Evolutionary conservation across 192 early-diverging fungal genomes (phyloP).

Genomic region (Backusella tarrabulga): DNA sequence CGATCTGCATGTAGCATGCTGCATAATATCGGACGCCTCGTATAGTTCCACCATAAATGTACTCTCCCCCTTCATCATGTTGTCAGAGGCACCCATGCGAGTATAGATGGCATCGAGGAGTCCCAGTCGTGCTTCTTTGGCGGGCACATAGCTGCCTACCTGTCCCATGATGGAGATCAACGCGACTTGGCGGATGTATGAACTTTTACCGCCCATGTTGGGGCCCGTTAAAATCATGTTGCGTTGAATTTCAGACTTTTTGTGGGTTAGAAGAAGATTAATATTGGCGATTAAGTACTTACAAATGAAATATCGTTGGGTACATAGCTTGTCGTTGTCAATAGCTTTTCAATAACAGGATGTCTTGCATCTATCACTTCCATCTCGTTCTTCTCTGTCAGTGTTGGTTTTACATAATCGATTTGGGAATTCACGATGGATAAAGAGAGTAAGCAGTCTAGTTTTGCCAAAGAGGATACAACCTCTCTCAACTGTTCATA

Average conservation of each 20-base stretch:
- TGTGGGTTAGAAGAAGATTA: too few species aligned
- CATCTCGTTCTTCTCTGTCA: slow-evolving; percentile 44
- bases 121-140: slow-evolving; percentile 57
- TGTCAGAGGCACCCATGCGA: slow-evolving; percentile 73
- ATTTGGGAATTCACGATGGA: slow-evolving; percentile 51
- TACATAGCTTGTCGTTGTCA: slow-evolving; percentile 51
- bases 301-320: slow-evolving; percentile 58
- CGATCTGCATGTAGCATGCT: slow-evolving; percentile 55
- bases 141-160: slow-evolving; percentile 74
- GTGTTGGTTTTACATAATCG: slow-evolving; percentile 60
- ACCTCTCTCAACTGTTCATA: slow-evolving; percentile 59
- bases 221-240: slow-evolving; percentile 61
- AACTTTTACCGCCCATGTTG: slow-evolving; percentile 80
- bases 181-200: slow-evolving; percentile 66
- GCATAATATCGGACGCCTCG: slow-evolving; percentile 72
- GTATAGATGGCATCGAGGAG: slow-evolving; percentile 72
- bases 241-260: slow-evolving; percentile 14
- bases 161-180: slow-evolving; percentile 66
- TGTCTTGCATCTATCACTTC: slow-evolving; percentile 64
- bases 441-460: slow-evolving; percentile 70
- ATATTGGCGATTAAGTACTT: not conserved
- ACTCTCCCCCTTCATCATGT: slow-evolving; percentile 62
- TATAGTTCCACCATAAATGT: slow-evolving; percentile 82
- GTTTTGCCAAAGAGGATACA: slow-evolving; percentile 50
- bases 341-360: slow-evolving; percentile 63